A percentile compares a stretch with the other conserved stretches of the same genome.
These are phyloP conservation scores for Abelmoschus esculentus DNA, from an alignment of 345 rosid species.

Conservation along the genomic window DNA sequence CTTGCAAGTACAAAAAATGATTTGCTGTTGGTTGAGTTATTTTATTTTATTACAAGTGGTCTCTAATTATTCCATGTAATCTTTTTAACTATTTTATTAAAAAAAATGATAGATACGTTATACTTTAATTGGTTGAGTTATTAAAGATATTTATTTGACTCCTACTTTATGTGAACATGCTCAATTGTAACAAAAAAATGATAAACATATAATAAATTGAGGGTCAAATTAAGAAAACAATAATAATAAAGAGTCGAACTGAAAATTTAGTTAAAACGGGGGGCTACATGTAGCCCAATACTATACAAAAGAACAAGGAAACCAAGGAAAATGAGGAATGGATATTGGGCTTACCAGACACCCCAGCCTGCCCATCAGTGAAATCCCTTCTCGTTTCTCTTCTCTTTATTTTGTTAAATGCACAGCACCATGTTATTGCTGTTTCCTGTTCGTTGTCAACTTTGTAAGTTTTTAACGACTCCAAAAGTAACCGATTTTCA, in stretches of 20 bases:
- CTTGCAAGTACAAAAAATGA: conserved; percentile 52
- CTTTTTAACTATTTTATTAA: too few species aligned
- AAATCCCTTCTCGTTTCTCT: neutral
- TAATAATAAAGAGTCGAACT: too few species aligned
- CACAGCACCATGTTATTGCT: neutral
- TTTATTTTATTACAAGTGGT: too few species aligned
- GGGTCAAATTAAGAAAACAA: neutral
- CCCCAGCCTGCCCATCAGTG: neutral
- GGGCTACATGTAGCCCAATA: neutral
- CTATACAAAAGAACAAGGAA: neutral
- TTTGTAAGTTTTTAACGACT: neutral
- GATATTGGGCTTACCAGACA: neutral
- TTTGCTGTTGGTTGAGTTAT: neutral
- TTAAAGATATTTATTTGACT: too few species aligned
- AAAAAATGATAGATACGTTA: too few species aligned
- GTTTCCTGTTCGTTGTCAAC: neutral
- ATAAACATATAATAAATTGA: neutral
- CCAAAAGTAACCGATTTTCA: neutral
- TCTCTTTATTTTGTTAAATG: neutral
- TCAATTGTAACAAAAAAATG: too few species aligned
- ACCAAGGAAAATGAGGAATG: too few species aligned
- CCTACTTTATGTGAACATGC: too few species aligned
- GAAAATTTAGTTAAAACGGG: too few species aligned
- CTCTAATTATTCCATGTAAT: too few species aligned
- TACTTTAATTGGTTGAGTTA: too few species aligned